These are phyloP conservation scores for Pleurozium schreberi DNA, from an alignment of 225 moss, liverwort and hornwort genomes.

Conservation along the genomic window DNA sequence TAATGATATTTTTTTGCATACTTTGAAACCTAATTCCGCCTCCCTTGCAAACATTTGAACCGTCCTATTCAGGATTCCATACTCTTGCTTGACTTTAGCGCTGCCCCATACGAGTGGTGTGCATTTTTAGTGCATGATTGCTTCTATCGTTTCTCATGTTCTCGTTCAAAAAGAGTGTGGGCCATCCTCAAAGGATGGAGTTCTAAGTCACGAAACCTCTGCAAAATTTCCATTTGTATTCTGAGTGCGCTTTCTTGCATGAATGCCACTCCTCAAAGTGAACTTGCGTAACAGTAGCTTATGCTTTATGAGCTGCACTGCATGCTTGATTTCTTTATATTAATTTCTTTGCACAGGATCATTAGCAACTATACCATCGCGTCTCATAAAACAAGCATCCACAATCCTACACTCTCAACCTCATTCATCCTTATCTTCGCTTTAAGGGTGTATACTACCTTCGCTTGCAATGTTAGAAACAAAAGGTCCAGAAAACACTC, in stretches of 20 bases:
- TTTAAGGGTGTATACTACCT: not conserved
- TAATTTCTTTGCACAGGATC: not conserved
- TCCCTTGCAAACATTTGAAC: not conserved
- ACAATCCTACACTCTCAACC: not conserved
- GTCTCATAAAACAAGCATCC: not conserved
- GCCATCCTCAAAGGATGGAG: not conserved
- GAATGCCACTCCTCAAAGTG: not conserved
- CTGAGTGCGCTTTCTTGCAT: no score
- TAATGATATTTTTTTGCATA: not conserved
- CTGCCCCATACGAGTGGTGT: not conserved
- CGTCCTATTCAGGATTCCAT: not conserved
- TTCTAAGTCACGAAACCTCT: not conserved
- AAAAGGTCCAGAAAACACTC: not conserved
- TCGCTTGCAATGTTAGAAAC: not conserved
- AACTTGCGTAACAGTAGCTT: not conserved
- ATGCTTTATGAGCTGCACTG: not conserved
- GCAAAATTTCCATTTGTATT: not conserved
- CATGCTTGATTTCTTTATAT: not conserved
- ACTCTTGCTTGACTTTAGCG: not conserved
- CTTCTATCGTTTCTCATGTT: not conserved
- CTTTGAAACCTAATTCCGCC: not conserved
- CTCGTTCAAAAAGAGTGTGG: not conserved
- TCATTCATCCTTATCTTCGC: conserved; percentile 14
- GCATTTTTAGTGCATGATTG: not conserved
- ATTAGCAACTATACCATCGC: no score